These are phyloP conservation scores for Colletotrichum cuscutae DNA, from an alignment of 2,329 filamentous ascomycete species.

Conservation along the genomic window DNA sequence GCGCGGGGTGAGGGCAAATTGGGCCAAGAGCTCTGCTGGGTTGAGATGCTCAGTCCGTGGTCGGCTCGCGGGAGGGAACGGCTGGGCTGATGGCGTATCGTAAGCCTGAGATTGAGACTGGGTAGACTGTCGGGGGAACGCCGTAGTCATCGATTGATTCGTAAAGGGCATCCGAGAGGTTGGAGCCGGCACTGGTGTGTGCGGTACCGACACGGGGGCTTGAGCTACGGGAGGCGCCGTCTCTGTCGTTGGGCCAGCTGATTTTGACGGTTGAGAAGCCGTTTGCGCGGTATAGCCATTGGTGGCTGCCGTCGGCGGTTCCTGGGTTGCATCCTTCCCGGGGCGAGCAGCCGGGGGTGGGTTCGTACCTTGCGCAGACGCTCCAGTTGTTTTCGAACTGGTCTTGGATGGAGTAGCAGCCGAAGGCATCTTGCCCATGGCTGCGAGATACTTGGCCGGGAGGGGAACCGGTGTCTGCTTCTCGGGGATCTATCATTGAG, in stretches of 20 bases:
- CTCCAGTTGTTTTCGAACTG: background rate
- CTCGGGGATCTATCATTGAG: slow-evolving; percentile 44
- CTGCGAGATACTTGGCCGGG: slow-evolving; percentile 55
- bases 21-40: slow-evolving; percentile 27
- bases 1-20: slow-evolving; percentile 31
- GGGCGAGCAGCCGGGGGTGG: background rate
- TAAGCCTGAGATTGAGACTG: background rate
- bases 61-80: background rate
- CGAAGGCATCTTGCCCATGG: slow-evolving; percentile 46
- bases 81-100: background rate
- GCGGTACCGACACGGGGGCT: slow-evolving; percentile 5
- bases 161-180: slow-evolving; percentile 28
- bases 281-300: background rate
- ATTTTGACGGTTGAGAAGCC: background rate
- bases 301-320: background rate
- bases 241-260: background rate
- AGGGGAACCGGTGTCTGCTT: slow-evolving; percentile 57
- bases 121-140: background rate
- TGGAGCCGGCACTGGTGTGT: background rate
- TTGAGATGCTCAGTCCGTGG: slow-evolving; percentile 26
- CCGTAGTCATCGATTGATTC: slow-evolving; percentile 8
- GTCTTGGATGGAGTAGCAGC: slow-evolving; percentile 33
- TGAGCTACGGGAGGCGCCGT: background rate
- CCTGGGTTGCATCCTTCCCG: background rate
- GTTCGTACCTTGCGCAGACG: background rate